phyloP scores from a whole-genome alignment of 148 eudicot species.

The Camellia sinensis region DNA sequence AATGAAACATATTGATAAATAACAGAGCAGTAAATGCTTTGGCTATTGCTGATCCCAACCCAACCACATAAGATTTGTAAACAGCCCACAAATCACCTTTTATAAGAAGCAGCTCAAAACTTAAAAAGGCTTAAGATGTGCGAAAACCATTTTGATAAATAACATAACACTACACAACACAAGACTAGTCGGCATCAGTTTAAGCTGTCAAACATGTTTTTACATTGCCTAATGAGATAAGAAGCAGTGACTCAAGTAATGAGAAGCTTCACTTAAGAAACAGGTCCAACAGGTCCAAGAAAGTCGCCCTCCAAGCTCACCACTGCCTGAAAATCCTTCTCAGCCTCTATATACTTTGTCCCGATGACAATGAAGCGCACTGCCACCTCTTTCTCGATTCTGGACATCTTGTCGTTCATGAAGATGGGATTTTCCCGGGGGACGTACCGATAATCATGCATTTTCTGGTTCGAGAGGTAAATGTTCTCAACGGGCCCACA shows the following conservation, averaged over 20 bases:
- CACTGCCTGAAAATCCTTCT: constrained; percentile 54
- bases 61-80: too few relatives aligned
- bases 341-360: constrained; percentile 57
- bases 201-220: too few relatives aligned
- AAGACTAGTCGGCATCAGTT: not conserved
- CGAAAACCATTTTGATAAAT: too few relatives aligned
- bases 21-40: too few relatives aligned
- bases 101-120: too few relatives aligned
- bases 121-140: too few relatives aligned
- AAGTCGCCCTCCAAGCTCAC: constrained; percentile 63
- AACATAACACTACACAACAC: not conserved
- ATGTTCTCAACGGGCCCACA: constrained; percentile 64
- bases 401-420: constrained; percentile 53
- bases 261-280: constrained; percentile 15
- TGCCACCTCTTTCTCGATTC: constrained; percentile 54
- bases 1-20: too few relatives aligned
- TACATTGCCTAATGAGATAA: not conserved
- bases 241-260: not conserved
- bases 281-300: constrained; percentile 41
- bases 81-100: too few relatives aligned
- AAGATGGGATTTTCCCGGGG: constrained; percentile 66
- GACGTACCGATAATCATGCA: constrained; percentile 56
- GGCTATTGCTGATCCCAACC: too few relatives aligned
- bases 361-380: constrained; percentile 53
- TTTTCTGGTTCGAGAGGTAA: constrained; percentile 57